Conservation (phyloP, 1,284 basidiomycete genomes). For the Leccinum brunneo-olivaceum region DNA sequence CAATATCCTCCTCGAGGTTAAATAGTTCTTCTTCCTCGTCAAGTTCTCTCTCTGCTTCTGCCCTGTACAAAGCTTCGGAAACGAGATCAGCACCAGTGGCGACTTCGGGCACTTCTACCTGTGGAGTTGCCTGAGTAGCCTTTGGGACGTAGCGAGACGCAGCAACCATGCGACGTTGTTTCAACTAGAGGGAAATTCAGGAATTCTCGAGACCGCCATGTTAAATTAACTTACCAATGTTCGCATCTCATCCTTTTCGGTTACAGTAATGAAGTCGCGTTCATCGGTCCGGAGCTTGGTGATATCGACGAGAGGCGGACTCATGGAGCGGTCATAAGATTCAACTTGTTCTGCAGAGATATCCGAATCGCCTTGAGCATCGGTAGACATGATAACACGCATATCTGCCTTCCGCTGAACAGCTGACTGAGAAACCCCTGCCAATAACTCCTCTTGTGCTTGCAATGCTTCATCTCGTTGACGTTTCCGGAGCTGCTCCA, state of each 20-base stretch:
- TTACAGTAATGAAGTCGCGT: slow-evolving; percentile 70
- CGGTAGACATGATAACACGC: slow-evolving; percentile 31
- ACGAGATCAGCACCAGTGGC: slow-evolving; percentile 70
- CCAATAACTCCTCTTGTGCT: slow-evolving; percentile 87
- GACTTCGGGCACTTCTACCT: slow-evolving; percentile 43
- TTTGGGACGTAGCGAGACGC: slow-evolving; percentile 83
- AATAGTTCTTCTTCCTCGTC: slow-evolving; percentile 95
- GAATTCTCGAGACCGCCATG: background rate
- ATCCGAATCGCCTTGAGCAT: slow-evolving; percentile 34
- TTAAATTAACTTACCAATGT: slow-evolving; percentile 50
- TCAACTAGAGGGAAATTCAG: slow-evolving; percentile 44
- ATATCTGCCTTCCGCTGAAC: slow-evolving; percentile 35
- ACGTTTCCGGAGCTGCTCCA: slow-evolving; percentile 91
- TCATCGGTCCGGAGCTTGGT: slow-evolving; percentile 69
- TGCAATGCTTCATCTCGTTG: slow-evolving; percentile 93
- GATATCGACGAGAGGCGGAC: slow-evolving; percentile 67
- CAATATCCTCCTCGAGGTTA: slow-evolving; percentile 83
- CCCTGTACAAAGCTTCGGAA: slow-evolving; percentile 79
- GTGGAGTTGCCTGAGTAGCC: slow-evolving; percentile 43
- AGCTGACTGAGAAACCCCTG: slow-evolving; percentile 61
- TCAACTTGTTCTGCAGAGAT: slow-evolving; percentile 58
- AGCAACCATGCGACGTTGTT: slow-evolving; percentile 71
- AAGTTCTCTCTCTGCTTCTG: slow-evolving; percentile 84
- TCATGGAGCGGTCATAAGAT: slow-evolving; percentile 78
- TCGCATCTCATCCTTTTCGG: slow-evolving; percentile 59